Percentiles rank a stretch among this genome's conserved stretches.
Conservation (phyloP, 2,329 filamentous ascomycete genomes). For the Parastagonospora avenae region DNA sequence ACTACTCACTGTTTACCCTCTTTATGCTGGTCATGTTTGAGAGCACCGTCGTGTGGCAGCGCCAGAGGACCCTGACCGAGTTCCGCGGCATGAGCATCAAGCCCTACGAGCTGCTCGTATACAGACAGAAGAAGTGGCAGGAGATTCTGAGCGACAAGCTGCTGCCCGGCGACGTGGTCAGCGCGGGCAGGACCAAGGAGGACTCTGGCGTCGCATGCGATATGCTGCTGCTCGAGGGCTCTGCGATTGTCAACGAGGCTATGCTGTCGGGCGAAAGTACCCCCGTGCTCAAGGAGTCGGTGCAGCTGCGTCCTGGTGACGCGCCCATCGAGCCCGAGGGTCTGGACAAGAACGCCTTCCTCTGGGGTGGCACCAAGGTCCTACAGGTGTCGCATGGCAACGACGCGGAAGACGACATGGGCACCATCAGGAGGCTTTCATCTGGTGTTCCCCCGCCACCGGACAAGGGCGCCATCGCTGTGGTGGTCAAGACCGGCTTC, state of each 20-base stretch:
- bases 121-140: conserved; percentile 83
- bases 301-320: conserved; percentile 85
- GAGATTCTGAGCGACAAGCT: conserved; percentile 90
- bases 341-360: conserved; percentile 93
- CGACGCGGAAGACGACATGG: conserved; percentile 68
- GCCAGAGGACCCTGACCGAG: conserved; percentile 91
- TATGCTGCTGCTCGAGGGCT: conserved; percentile 92
- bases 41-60: conserved; percentile 98
- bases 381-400: conserved; percentile 91
- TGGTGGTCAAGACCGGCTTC: conserved; percentile 97
- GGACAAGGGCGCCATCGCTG: conserved; percentile 89
- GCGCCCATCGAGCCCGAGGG: conserved; percentile 84
- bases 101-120: conserved; percentile 93
- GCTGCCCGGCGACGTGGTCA: conserved; percentile 90
- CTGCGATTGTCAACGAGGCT: conserved; percentile 97
- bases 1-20: conserved; percentile 97
- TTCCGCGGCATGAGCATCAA: conserved; percentile 99
- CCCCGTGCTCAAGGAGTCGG: conserved; percentile 91
- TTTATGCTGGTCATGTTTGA: conserved; percentile 98
- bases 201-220: conserved; percentile 97
- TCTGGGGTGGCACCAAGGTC: conserved; percentile 97
- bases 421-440: conserved; percentile 65
- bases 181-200: conserved; percentile 91
- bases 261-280: conserved; percentile 99
- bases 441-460: conserved; percentile 84